These are phyloP conservation scores for Aspergillus homomorphus DNA, from an alignment of 495 filamentous ascomycete genomes.

Conservation along the genomic window DNA sequence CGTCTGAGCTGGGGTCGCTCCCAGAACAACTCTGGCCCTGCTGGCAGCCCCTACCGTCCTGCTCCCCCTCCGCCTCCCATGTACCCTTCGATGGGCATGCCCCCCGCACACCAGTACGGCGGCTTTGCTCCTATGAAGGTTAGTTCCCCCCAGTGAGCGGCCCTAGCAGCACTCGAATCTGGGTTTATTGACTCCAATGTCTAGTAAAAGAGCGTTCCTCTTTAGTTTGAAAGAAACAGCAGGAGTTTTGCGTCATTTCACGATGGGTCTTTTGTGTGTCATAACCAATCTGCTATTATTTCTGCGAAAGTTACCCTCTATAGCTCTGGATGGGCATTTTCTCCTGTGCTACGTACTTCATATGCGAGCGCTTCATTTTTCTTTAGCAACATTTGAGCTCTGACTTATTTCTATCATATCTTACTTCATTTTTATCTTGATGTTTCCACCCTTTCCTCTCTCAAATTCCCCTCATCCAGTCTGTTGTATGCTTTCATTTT, in stretches of 20 bases:
- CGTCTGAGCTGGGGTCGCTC: conserved; percentile 95
- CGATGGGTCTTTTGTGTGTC: conserved; percentile 46
- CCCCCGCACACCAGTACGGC: conserved; percentile 68
- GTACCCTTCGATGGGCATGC: conserved; percentile 83
- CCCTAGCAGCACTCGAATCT: not conserved
- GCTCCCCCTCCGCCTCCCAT: conserved; percentile 86
- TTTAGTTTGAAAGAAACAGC: conserved; percentile 45
- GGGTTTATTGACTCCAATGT: conserved; percentile 13
- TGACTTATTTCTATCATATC: conserved; percentile 15
- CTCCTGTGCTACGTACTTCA: conserved; percentile 47
- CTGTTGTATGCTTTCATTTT: conserved; percentile 19
- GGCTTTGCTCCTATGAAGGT: conserved; percentile 77
- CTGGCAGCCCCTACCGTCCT: conserved; percentile 94
- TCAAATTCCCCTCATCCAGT: conserved; percentile 7
- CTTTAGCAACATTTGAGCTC: conserved; percentile 42
- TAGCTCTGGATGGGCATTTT: conserved; percentile 48
- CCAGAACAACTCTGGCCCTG: conserved; percentile 98
- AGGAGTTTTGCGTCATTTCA: conserved; percentile 50
- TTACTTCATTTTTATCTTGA: conserved; percentile 15
- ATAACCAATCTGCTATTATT: conserved; percentile 43
- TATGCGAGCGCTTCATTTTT: conserved; percentile 47
- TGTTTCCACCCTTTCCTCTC: conserved; percentile 12
- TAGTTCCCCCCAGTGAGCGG: conserved; percentile 28
- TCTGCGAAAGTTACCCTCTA: conserved; percentile 39
- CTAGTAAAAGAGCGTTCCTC: conserved; percentile 44